Percentiles rank a stretch among this genome's conserved stretches.
Conservation (phyloP, 371 early-diverging fungal species). For the Lichtheimia ramosa region DNA sequence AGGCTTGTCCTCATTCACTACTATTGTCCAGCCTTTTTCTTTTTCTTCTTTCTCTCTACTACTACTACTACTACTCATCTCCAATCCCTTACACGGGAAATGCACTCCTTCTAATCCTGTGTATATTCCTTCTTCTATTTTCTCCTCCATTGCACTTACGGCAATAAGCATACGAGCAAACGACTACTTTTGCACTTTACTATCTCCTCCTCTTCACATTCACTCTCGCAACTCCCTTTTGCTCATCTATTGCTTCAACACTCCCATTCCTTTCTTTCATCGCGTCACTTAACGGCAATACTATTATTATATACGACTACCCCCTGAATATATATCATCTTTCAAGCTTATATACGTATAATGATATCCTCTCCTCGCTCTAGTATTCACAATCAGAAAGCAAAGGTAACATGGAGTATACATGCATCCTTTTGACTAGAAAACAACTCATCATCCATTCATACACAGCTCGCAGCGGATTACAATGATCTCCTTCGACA, state of each 20-base stretch:
- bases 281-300: too few relatives aligned
- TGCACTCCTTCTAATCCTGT: conserved; percentile 18
- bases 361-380: conserved; percentile 21
- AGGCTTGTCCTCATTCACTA: too few relatives aligned
- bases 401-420: conserved; percentile 16
- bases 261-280: conserved; percentile 25
- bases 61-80: background rate
- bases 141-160: too few relatives aligned
- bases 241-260: background rate
- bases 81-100: conserved; percentile 13
- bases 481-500: conserved; percentile 29
- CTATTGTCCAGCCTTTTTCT: conserved; percentile 5
- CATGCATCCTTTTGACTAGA: background rate
- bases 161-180: too few relatives aligned
- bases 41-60: conserved; percentile 4
- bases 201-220: background rate
- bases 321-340: background rate
- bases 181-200: background rate
- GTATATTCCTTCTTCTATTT: too few relatives aligned
- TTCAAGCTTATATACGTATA: background rate
- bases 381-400: conserved; percentile 26
- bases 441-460: background rate
- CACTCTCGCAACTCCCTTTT: background rate
- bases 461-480: conserved; percentile 25
- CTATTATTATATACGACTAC: conserved; percentile 2